Evolutionary conservation across 192 early-diverging fungal genomes (phyloP), one percentile per base, ranked within the genome.

Genomic region (Spinellus fusiger): DNA sequence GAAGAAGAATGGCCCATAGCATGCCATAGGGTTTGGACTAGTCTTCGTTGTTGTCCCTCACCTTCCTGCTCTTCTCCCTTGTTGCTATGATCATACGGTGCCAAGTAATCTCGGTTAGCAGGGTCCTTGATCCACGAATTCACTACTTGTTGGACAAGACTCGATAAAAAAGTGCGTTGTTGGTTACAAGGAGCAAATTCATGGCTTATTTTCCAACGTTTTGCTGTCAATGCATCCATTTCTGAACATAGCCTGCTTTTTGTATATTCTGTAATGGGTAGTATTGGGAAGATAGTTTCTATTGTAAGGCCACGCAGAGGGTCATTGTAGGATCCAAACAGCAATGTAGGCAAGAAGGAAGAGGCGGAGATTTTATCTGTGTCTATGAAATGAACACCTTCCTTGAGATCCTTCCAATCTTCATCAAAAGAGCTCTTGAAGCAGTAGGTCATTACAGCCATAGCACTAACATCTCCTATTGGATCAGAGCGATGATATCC

Each of bases 301-400:
- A 83, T 59, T 1, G 69, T 69, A 10, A 83, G 16, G 0, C 79
- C 77, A 22, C 68, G 62, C n/a, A 83, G 56, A 25, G 79, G 81
- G 50, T 83, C 81, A 18, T 83, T 80, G 4, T 54, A 64, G n/a
- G 81, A 71, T 4, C 81, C 81, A 57, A 83, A 83, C 7, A 73
- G 73, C 52, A 83, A 50, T 3, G 33, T 32, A n/a, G 49, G 58
- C 18, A 44, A 12, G 18, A 12, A 44, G 10, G 40, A 18, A 13
- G 15, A 20, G 3, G 31, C 23, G 2, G 34, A 52, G 5, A 10
- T 48, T n/a, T n/a, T n/a, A n/a, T n/a, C n/a, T 60, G 23, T 51
- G 2, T 56, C 34, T 9, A 35, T 51, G 20, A 27, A 46, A 54
- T 51, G 31, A 33, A 58, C 26, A 5, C 23, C 46, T 27, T 63